Base-by-base conservation (phyloP, 306 rosid species). In the Acacia acuminata region DNA sequence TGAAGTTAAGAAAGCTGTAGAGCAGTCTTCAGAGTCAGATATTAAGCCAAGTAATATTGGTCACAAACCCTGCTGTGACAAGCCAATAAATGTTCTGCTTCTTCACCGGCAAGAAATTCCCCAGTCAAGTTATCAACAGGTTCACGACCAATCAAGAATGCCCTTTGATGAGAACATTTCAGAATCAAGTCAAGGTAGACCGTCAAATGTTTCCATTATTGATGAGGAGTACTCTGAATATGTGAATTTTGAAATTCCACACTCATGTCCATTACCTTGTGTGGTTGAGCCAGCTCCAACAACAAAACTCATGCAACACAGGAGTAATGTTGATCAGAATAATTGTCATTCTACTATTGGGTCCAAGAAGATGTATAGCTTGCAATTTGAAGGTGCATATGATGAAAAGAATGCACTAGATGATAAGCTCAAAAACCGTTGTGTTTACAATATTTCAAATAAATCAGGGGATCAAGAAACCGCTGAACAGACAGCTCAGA, bases 181-280 rank as follows among this genome's bases (percentile, higher is more conserved):
- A 48, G 93, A 90, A 43, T 83, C 90, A 82, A 88, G 78, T 82
- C 77, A 77, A 42, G 84, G 90, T 60, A 80, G 89, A 58, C 75
- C 84, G 73, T 90, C 98, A 60, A 86, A 87, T 34, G 77, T 81
- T 81, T 88, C 90, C 56, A 82, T 89, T 83, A 86, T 91, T 20
- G 87, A 80, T 16, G 85, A 82, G 64, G 85, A 73, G 69, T 77
- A 70, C 81, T 53, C 79, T 71, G 83, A 83, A 71, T 84, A 79
- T 77, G 69, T 77, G 44, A 77, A 80, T 77, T 84, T 91, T 3
- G 90, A 90, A 58, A 83, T 87, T 81, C 86, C 91, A 71, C 85
- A 66, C 81, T 87, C 90, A 22, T 73, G 91, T 77, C 76, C 90
- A 27, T 78, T 75, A 79, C 81, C 73, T 80, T 85, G 88, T 71